Conservation (phyloP, 495 filamentous ascomycete genomes). For the Penicillium steckii region DNA sequence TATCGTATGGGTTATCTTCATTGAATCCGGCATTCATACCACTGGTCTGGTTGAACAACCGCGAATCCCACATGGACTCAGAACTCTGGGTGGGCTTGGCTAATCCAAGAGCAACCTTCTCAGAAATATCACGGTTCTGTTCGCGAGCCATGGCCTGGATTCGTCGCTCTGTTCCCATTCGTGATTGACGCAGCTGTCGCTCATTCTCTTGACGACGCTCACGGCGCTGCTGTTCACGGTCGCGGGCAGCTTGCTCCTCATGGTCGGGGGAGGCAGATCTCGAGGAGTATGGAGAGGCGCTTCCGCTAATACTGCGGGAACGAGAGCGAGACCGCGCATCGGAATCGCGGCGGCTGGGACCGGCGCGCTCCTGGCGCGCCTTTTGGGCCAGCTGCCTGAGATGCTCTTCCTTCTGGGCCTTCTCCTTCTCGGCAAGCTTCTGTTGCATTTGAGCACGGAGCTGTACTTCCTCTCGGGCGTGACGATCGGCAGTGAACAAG, state of each 20-base stretch:
- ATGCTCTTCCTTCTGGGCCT: slow-evolving; percentile 88
- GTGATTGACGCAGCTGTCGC: slow-evolving; percentile 85
- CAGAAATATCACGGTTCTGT: slow-evolving; percentile 94
- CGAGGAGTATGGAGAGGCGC: slow-evolving; percentile 55
- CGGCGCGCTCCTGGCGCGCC: slow-evolving; percentile 76
- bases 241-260: slow-evolving; percentile 67
- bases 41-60: slow-evolving; percentile 90
- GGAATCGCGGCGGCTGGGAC: slow-evolving; percentile 44
- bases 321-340: slow-evolving; percentile 27
- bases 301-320: slow-evolving; percentile 50
- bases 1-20: slow-evolving; percentile 97
- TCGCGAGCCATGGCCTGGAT: slow-evolving; percentile 91
- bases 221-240: slow-evolving; percentile 72
- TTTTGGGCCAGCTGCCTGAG: slow-evolving; percentile 87
- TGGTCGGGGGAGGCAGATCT: slow-evolving; percentile 55
- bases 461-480: slow-evolving; percentile 92
- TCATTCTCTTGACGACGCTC: slow-evolving; percentile 82
- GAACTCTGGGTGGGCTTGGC: slow-evolving; percentile 89
- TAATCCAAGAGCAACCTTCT: slow-evolving; percentile 93
- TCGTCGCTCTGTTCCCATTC: slow-evolving; percentile 90
- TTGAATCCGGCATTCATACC: slow-evolving; percentile 92
- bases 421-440: slow-evolving; percentile 94
- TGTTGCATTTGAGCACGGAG: slow-evolving; percentile 95
- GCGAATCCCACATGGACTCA: slow-evolving; percentile 95
- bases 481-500: slow-evolving; percentile 88